phyloP scores from a whole-genome alignment of 768 basidiomycete species.

The Myochromella boudieri region DNA sequence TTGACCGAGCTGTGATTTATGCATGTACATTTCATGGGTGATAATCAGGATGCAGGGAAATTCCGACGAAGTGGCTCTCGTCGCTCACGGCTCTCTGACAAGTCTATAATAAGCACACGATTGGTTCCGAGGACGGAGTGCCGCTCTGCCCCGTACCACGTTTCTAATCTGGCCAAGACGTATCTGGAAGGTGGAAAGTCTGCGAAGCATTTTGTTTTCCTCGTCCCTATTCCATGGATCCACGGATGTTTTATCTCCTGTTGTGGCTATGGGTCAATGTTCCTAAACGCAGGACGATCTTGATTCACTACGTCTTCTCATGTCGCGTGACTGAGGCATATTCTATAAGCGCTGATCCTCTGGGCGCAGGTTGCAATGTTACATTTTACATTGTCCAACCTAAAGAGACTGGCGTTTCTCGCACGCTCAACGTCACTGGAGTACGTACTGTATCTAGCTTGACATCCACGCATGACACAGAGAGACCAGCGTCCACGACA shows the following conservation, averaged over 20 bases:
- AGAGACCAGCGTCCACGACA: too few relatives aligned
- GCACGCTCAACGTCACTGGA: too few relatives aligned
- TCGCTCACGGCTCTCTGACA: neutral
- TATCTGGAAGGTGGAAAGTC: neutral
- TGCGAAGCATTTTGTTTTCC: slow-evolving; percentile 3
- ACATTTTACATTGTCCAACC: too few relatives aligned
- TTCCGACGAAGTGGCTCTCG: neutral
- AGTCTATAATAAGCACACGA: slow-evolving; percentile 7
- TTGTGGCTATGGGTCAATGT: neutral
- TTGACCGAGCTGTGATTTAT: neutral
- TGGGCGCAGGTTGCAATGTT: too few relatives aligned
- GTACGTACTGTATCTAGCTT: too few relatives aligned
- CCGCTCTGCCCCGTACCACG: slow-evolving; percentile 11
- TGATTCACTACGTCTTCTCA: neutral
- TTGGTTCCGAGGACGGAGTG: slow-evolving; percentile 15
- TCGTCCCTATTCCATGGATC: slow-evolving; percentile 11
- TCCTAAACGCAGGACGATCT: neutral
- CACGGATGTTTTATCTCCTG: slow-evolving; percentile 3
- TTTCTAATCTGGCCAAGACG: neutral
- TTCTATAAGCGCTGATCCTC: too few relatives aligned
- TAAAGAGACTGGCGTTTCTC: too few relatives aligned
- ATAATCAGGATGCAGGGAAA: neutral
- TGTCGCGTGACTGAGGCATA: slow-evolving; percentile 8
- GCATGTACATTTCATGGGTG: neutral
- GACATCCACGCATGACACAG: too few relatives aligned